Base-by-base conservation (phyloP, 139 green algal genomes). In the Diplosphaera chodatii region DNA sequence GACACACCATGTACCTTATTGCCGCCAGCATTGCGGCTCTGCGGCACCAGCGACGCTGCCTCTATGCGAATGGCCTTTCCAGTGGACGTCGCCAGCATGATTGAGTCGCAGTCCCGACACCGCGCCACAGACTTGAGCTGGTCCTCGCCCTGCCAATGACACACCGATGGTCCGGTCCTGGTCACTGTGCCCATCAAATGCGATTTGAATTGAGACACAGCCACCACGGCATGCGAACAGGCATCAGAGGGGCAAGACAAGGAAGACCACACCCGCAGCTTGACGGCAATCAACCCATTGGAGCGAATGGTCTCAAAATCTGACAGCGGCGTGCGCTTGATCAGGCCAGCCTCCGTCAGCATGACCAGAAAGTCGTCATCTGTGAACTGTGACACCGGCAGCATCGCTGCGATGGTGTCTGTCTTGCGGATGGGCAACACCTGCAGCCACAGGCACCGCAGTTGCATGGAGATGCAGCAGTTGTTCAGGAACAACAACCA, bases 241-340 rank as follows among this genome's bases (percentile, higher is more conserved):
- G 28, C 64, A 55, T 10, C 22, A 64, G 16, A 48, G 37, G 10
- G 10, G 37, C 37, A 48, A 48, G 37, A 8, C 3, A 59, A 25
- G 25, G 48, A 10, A 64, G 10, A 28, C 22, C 67, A 18, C 33
- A 66, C 68, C 69, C 33, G 63, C 48, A 89, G 55, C 27, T 73
- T 73, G 41, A 91, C 85, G 67, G 84, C 88, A 13, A 74, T 69
- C 2, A 87, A 59, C 6, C 83, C 74, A 10, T 29, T 64, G 1
- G 70, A 40, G 30, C 64, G 68, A 27, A 88, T 73, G 8, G 64
- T 72, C 2, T 41, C 34, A 55, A 93, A 91, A 27, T 76, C 64
- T 3, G 62, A 63, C 28, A 95, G 75, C 25, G 77, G 25, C 2
- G 77, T 85, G 33, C 81, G 78, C 82, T 96, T 94, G 69, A 96